A percentile compares a stretch with the other conserved stretches of the same genome.
These are phyloP conservation scores for Cytospora schulzeri DNA, from an alignment of 2,329 filamentous ascomycete genomes.

Conservation along the genomic window DNA sequence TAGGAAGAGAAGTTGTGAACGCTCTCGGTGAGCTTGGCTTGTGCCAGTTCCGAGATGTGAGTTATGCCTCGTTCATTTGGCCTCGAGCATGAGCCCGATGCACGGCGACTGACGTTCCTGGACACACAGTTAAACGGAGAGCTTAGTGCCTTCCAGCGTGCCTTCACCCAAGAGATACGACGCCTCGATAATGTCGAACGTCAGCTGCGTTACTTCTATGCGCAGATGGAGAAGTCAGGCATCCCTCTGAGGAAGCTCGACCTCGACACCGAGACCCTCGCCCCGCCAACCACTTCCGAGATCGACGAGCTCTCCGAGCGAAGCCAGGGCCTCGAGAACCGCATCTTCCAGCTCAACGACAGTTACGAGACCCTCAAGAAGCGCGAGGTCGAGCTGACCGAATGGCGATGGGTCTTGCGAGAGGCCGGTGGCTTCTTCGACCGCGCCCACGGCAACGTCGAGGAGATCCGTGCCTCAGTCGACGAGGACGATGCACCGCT, in stretches of 20 bases:
- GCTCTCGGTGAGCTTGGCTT: slow-evolving; percentile 93
- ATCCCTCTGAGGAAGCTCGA: slow-evolving; percentile 88
- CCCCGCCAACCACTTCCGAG: slow-evolving; percentile 86
- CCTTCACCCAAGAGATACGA: slow-evolving; percentile 96
- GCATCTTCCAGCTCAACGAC: slow-evolving; percentile 89
- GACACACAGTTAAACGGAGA: slow-evolving; percentile 79
- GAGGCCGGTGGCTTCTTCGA: slow-evolving; percentile 99
- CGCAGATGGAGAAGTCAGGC: slow-evolving; percentile 90
- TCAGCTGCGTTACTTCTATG: slow-evolving; percentile 92
- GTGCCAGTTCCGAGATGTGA: slow-evolving; percentile 96
- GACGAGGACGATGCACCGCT: slow-evolving; percentile 92
- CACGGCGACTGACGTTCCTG: slow-evolving; percentile 28
- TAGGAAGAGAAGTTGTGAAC: slow-evolving; percentile 95
- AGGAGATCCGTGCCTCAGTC: slow-evolving; percentile 90
- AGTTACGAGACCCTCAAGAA: slow-evolving; percentile 99
- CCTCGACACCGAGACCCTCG: slow-evolving; percentile 84
- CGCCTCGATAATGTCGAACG: slow-evolving; percentile 97
- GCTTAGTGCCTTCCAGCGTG: slow-evolving; percentile 91
- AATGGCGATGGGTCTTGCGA: slow-evolving; percentile 97
- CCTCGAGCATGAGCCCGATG: slow-evolving; percentile 7
- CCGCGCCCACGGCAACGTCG: slow-evolving; percentile 90
- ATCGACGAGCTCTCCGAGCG: slow-evolving; percentile 95
- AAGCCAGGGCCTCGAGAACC: slow-evolving; percentile 88
- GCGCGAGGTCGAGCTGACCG: slow-evolving; percentile 91
- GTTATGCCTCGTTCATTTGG: slow-evolving; percentile 38